phyloP scores from a whole-genome alignment of 2,329 filamentous ascomycete species.

The Madurella fahalii region DNA sequence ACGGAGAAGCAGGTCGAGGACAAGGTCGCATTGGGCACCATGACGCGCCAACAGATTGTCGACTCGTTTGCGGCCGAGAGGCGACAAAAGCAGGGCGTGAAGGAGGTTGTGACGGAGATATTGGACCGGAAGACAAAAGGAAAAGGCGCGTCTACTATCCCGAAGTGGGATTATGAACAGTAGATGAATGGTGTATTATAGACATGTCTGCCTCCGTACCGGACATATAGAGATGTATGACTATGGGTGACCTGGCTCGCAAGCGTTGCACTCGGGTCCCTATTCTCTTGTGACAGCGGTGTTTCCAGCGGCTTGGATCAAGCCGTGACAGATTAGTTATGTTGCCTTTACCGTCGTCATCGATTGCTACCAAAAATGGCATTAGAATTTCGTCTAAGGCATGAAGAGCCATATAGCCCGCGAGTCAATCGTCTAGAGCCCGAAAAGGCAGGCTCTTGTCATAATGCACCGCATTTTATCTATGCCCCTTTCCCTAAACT shows the following conservation, averaged over 20 bases:
- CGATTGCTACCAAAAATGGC: no score
- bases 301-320: no score
- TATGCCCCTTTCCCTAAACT: constrained; percentile 7
- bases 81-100: constrained; percentile 64
- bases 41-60: constrained; percentile 55
- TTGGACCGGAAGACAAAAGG: constrained; percentile 56
- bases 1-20: constrained; percentile 58
- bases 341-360: no score
- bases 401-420: no score
- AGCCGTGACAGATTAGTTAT: no score
- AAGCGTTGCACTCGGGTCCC: no score
- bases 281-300: no score
- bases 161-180: constrained; percentile 17
- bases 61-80: constrained; percentile 57
- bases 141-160: background rate
- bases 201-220: background rate
- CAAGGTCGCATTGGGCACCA: constrained; percentile 38
- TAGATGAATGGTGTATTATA: constrained; percentile 13
- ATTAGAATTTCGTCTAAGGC: no score
- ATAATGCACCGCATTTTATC: background rate
- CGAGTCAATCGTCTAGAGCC: no score
- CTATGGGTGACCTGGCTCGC: background rate
- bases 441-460: background rate
- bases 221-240: background rate
- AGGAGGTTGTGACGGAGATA: constrained; percentile 65